Evolutionary conservation across 306 rosid genomes (phyloP), one percentile per base, ranked within the genome.

Genomic region (Trifolium fragiferum): DNA sequence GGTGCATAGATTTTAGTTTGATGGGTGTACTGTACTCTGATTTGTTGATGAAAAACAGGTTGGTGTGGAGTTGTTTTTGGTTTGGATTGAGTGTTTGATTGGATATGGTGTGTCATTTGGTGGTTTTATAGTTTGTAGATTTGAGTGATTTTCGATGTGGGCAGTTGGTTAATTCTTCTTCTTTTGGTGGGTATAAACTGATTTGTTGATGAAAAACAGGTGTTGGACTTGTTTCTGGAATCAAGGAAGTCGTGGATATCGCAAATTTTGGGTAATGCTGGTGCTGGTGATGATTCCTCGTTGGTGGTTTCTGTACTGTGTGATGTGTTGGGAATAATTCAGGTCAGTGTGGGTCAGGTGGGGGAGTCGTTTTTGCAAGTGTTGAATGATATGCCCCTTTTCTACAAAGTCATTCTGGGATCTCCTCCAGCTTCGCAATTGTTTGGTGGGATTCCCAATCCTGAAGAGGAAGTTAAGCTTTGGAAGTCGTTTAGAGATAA

Each of bases 401-500:
- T 92, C 65, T 90, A 94, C 80, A 90, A 90, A 84, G 90, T 92
- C 10, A 84, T 90, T 68, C 41, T 90, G 33, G 86, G 87, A 30
- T 90, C 90, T 2, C 99, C 99, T 49, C 99, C 97, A 2, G 93
- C 92, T 0, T 84, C 97, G 0, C 98, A 94, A 57, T 82, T 94
- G 85, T 94, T 88, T 30, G 99, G 99, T 18, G 98, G 99, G 77
- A 94, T 94, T 86, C 94, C 98, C 47, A 86, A 87, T 70, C 99
- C 99, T 1, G 98, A 94, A 15, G 99, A 89, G 80, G 99, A 94
- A 84, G 88, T 94, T 55, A 90, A 88, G 92, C 97, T 92, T 14
- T 94, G 99, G 99, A 92, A 89, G 59, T 83, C 79, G 8, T 94
- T 94, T 70, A 82, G 98, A 77, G 98, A 94, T 68, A 87, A 86